Conservation (phyloP, 768 basidiomycete species). For the Mycena albidolilacea region DNA sequence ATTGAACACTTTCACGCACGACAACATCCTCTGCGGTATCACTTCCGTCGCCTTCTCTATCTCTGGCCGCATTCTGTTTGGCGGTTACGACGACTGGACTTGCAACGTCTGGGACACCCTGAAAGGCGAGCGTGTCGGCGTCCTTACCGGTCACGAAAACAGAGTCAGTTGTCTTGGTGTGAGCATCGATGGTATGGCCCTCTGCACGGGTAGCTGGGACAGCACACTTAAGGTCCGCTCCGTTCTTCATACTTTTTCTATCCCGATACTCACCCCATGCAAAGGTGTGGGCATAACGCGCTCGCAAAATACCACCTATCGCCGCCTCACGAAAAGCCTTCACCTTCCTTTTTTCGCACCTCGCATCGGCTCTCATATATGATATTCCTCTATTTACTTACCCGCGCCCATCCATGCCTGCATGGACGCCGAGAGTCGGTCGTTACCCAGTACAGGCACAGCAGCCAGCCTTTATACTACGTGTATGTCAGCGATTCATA, state of each 20-base stretch:
- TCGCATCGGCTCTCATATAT: constrained; percentile 50
- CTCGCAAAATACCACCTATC: constrained; percentile 43
- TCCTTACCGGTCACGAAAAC: constrained; percentile 98
- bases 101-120: constrained; percentile 99
- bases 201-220: constrained; percentile 99
- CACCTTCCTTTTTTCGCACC: too few relatives aligned
- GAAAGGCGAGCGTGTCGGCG: constrained; percentile 98
- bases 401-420: constrained; percentile 62
- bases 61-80: constrained; percentile 96
- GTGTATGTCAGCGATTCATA: constrained; percentile 34
- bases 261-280: constrained; percentile 12
- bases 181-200: constrained; percentile 96
- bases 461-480: constrained; percentile 51
- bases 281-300: constrained; percentile 88
- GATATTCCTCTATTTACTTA: constrained; percentile 65
- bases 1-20: constrained; percentile 96
- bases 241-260: constrained; percentile 17
- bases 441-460: constrained; percentile 65
- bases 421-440: constrained; percentile 73
- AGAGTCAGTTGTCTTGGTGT: constrained; percentile 97
- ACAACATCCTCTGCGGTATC: constrained; percentile 99
- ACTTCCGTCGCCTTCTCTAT: constrained; percentile 99
- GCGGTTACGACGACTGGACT: constrained; percentile 99
- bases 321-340: constrained; percentile 11
- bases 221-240: constrained; percentile 90